Base-by-base conservation (phyloP, 306 rosid genomes). In the Luffa aegyptiaca region DNA sequence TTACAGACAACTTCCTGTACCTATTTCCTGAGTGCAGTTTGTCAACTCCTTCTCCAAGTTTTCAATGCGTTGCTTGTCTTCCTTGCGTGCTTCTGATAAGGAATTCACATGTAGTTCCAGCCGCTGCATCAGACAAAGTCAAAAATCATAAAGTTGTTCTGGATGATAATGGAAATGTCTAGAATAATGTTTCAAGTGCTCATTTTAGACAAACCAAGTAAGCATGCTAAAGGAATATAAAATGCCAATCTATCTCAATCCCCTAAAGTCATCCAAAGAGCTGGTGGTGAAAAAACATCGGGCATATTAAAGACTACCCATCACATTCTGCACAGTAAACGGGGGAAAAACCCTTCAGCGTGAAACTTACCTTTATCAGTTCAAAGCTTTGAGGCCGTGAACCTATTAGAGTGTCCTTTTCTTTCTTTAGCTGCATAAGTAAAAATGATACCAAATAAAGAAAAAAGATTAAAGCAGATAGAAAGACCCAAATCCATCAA, bases 11-110 rank as follows among this genome's bases (percentile, higher is more conserved):
- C 71, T 70, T 17, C 66, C 64, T 42, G 66, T 80, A 94, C 98
- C 97, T 80, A 94, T 90, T 92, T 94, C 97, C 87, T 92, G 96
- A 78, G 87, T 86, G 87, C 97, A 94, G 84, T 91, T 94, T 81
- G 84, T 80, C 48, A 94, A 83, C 87, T 91, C 95, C 81, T 90
- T 89, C 81, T 90, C 92, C 86, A 92, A 84, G 82, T 73, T 79
- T 76, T 89, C 88, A 52, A 92, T 88, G 77, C 53, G 87, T 77
- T 81, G 85, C 90, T 86, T 88, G 86, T 94, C 95, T 80, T 88
- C 88, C 74, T 80, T 75, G 80, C 64, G 82, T 62, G 87, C 83
- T 81, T 84, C 88, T 10, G 91, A 86, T 55, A 90, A 80, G 57
- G 91, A 84, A 14, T 85, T 88, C 76, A 84, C 94, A 62, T 86